phyloP scores from a whole-genome alignment of 164 flowering plant species.

The Annona squamosa region DNA sequence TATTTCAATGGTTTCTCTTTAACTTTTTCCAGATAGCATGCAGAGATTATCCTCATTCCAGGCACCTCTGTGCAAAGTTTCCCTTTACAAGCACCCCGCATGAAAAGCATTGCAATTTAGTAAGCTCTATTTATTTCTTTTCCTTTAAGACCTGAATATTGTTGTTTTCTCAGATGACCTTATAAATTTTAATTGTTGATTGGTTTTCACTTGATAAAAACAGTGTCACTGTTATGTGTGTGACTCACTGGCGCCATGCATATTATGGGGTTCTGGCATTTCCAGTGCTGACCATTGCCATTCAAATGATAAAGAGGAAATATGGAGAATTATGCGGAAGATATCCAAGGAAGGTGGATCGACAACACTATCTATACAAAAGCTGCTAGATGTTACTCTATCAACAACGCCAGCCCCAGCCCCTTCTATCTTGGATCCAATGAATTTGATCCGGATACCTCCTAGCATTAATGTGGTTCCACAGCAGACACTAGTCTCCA shows the following conservation, averaged over 20 bases:
- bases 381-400: constrained; percentile 14
- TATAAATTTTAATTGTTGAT: neutral
- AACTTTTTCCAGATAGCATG: constrained; percentile 67
- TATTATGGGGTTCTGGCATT: constrained; percentile 59
- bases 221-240: constrained; percentile 99
- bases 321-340: constrained; percentile 53
- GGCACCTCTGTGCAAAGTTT: constrained; percentile 67
- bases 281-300: constrained; percentile 62
- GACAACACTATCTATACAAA: constrained; percentile 12
- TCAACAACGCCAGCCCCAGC: constrained; percentile 12
- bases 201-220: constrained; percentile 13
- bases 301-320: constrained; percentile 70
- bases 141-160: neutral
- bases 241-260: constrained; percentile 77
- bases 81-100: constrained; percentile 59
- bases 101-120: constrained; percentile 58
- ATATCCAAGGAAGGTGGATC: constrained; percentile 22
- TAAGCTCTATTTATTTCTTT: constrained; percentile 15
- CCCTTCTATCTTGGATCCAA: constrained; percentile 11
- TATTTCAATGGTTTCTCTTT: neutral
- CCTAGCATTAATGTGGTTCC: constrained; percentile 7
- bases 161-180: neutral
- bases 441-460: constrained; percentile 10
- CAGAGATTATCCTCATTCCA: constrained; percentile 84
- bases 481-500: constrained; percentile 15